phyloP scores from a whole-genome alignment of 2,329 filamentous ascomycete species.

The Colletotrichum sp. region DNA sequence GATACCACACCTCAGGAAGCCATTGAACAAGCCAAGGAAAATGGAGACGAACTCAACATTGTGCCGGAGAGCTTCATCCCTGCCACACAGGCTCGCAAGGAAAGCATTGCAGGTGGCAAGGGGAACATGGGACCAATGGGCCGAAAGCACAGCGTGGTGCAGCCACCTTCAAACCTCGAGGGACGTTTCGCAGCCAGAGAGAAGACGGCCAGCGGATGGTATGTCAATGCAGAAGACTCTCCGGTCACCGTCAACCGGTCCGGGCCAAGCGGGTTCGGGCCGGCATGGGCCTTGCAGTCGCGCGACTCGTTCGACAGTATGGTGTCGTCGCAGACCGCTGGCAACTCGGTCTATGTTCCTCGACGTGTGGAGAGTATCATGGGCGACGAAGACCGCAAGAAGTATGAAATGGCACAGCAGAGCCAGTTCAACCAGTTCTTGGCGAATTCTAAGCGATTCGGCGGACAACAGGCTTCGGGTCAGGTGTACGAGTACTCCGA shows the following conservation, averaged over 20 bases:
- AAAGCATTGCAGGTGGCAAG: constrained; percentile 32
- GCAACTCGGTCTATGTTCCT: constrained; percentile 69
- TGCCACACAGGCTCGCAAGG: constrained; percentile 55
- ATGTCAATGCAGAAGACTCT: constrained; percentile 70
- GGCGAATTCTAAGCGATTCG: constrained; percentile 23
- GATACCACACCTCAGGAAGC: constrained; percentile 80
- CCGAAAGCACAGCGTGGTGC: constrained; percentile 62
- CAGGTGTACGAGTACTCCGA: constrained; percentile 56
- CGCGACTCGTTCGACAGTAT: constrained; percentile 72
- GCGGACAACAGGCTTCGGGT: constrained; percentile 29
- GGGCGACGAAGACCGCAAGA: constrained; percentile 76
- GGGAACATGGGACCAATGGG: constrained; percentile 39
- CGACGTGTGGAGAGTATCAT: constrained; percentile 77
- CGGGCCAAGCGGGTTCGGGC: constrained; percentile 10
- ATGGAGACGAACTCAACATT: constrained; percentile 88
- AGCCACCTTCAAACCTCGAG: constrained; percentile 76
- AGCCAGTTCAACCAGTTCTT: constrained; percentile 40
- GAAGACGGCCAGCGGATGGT: constrained; percentile 70
- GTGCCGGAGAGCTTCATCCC: constrained; percentile 83
- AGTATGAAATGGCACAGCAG: constrained; percentile 74
- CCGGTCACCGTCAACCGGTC: constrained; percentile 1
- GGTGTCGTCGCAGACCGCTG: constrained; percentile 59
- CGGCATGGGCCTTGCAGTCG: constrained; percentile 38
- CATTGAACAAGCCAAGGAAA: constrained; percentile 78
- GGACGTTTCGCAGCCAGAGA: constrained; percentile 79